Evolutionary conservation across 768 basidiomycete species (phyloP).

Genomic region (Mycena epipterygia): DNA sequence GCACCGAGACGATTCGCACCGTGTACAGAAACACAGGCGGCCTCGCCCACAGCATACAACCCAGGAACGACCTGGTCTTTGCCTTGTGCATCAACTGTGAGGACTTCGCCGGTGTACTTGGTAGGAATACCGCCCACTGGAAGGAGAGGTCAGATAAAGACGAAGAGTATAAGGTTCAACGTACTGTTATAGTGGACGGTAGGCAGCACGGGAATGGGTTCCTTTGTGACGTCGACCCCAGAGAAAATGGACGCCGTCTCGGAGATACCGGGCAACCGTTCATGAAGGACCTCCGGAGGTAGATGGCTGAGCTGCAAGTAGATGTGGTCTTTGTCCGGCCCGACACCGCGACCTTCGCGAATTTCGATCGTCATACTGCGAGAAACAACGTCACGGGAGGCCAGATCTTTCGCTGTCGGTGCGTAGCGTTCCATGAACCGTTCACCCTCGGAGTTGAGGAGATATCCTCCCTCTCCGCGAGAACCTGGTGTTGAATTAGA

Average conservation of each 20-base stretch:
- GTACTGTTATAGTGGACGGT: slow-evolving; percentile 99
- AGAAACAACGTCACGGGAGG: slow-evolving; percentile 99
- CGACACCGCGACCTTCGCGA: slow-evolving; percentile 98
- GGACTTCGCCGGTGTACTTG: slow-evolving; percentile 96
- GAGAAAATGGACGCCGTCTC: slow-evolving; percentile 99
- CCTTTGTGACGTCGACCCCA: slow-evolving; percentile 99
- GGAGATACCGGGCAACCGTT: slow-evolving; percentile 98
- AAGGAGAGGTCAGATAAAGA: slow-evolving; percentile 36
- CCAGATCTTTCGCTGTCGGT: slow-evolving; percentile 98
- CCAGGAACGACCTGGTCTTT: slow-evolving; percentile 96
- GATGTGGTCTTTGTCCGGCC: slow-evolving; percentile 97
- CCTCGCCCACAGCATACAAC: slow-evolving; percentile 98
- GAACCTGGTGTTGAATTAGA: slow-evolving; percentile 71
- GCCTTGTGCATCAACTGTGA: slow-evolving; percentile 89
- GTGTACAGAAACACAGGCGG: slow-evolving; percentile 98
- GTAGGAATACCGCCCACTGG: slow-evolving; percentile 99
- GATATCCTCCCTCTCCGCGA: slow-evolving; percentile 98
- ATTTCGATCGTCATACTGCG: slow-evolving; percentile 99
- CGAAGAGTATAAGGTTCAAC: slow-evolving; percentile 45
- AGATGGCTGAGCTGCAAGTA: slow-evolving; percentile 98
- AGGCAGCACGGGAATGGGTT: slow-evolving; percentile 98
- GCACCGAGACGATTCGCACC: slow-evolving; percentile 99
- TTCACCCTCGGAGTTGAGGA: slow-evolving; percentile 98
- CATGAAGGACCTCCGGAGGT: slow-evolving; percentile 94
- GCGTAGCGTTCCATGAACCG: slow-evolving; percentile 99